Conservation (phyloP, 176 grass and related monocot species). For the Oryza punctata region DNA sequence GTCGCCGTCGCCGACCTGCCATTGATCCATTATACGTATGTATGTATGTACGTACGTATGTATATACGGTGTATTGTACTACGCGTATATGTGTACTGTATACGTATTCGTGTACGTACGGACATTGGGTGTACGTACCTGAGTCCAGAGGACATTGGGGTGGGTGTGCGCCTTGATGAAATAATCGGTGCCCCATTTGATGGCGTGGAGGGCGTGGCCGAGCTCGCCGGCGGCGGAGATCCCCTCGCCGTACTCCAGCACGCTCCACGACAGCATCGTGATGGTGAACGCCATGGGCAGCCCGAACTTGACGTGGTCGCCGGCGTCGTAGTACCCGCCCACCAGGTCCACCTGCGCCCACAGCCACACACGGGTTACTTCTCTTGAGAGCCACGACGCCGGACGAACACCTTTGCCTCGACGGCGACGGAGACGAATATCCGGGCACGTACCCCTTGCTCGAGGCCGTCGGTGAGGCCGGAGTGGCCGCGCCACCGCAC, state of each 20-base stretch:
- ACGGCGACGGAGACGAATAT: neutral
- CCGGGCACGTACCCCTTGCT: constrained; percentile 57
- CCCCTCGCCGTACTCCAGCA: constrained; percentile 62
- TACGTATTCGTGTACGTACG: neutral
- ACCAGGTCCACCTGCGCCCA: constrained; percentile 63
- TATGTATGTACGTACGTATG: too few species aligned
- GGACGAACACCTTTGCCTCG: neutral
- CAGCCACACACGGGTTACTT: neutral
- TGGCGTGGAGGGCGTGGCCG: constrained; percentile 61
- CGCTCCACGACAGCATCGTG: constrained; percentile 72
- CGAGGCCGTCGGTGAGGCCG: constrained; percentile 89
- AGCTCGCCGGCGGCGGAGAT: constrained; percentile 52
- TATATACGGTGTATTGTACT: neutral
- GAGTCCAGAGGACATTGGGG: constrained; percentile 66
- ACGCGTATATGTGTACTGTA: neutral
- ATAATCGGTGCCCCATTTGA: constrained; percentile 90
- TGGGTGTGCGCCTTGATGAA: constrained; percentile 82
- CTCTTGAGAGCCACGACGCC: neutral
- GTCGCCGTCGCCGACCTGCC: constrained; percentile 85
- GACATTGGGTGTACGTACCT: constrained; percentile 48
- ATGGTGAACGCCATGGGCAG: constrained; percentile 93
- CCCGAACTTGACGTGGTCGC: constrained; percentile 96
- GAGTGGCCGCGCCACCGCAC: constrained; percentile 82
- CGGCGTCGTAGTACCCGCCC: constrained; percentile 91
- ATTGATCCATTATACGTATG: neutral